Conservation (phyloP, 1,284 basidiomycete species). For the Ceratorhiza oryzae-sativae region DNA sequence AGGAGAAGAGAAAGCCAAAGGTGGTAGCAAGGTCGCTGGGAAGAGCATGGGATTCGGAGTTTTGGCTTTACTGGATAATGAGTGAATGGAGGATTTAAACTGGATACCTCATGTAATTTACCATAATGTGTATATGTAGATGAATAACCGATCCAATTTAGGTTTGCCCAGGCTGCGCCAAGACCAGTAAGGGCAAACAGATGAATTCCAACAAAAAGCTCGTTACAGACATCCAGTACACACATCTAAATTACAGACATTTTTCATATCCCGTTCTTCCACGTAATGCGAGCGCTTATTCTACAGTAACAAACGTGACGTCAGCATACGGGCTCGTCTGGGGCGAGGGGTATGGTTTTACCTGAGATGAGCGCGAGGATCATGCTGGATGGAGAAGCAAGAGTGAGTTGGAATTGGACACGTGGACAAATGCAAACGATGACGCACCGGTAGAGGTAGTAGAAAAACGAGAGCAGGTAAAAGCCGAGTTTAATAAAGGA, state of each 20-base stretch:
- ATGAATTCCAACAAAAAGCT: constrained; percentile 12
- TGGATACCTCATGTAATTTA: constrained; percentile 3
- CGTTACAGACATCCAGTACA: constrained; percentile 37
- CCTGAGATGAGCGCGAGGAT: constrained; percentile 85
- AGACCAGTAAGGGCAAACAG: neutral
- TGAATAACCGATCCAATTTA: neutral
- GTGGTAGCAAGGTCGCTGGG: neutral
- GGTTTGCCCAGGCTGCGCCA: neutral
- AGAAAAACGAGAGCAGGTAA: constrained; percentile 94
- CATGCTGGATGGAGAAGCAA: constrained; percentile 62
- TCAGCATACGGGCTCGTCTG: constrained; percentile 13
- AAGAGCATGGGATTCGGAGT: constrained; percentile 47
- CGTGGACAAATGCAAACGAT: constrained; percentile 3
- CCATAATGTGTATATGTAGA: neutral
- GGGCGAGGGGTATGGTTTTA: constrained; percentile 43
- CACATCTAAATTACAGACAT: constrained; percentile 8
- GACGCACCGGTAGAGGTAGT: constrained; percentile 91
- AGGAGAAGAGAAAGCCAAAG: constrained; percentile 34
- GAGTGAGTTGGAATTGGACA: constrained; percentile 6
- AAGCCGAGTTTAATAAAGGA: constrained; percentile 96
- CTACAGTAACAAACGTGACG: constrained; percentile 26
- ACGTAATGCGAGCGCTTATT: constrained; percentile 34
- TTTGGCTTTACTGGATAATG: constrained; percentile 46
- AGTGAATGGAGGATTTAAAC: neutral
- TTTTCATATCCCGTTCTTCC: neutral